Base-by-base conservation (phyloP, 2,329 filamentous ascomycete genomes). In the Corniculantispora saksenae region DNA sequence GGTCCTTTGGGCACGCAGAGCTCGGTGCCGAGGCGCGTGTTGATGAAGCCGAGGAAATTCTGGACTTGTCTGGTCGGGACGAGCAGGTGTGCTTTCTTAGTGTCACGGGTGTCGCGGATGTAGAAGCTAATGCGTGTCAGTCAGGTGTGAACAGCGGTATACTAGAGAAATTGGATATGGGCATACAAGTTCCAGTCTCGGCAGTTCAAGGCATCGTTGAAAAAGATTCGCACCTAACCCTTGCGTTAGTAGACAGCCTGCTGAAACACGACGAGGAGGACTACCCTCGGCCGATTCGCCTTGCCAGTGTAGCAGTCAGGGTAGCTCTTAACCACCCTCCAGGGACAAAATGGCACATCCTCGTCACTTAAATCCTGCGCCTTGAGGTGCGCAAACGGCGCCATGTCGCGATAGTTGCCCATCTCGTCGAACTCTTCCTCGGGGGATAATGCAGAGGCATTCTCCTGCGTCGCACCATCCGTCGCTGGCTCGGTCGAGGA, bases 171-270 rank as follows among this genome's bases (percentile, higher is more conserved):
- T 19, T 17, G n/a, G 0, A 43, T 17, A 9, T 3, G 13, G n/a
- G 47, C 12, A 43, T 81, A 95, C 91, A 97, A 79, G 67, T 94
- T 88, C 93, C 93, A 97, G 13, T 80, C 72, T 66, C 86, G 83
- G 2, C 80, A 77, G 70, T 84, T 86, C 68, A 91, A 81, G 58
- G 92, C 83, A 3, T 74, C 72, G 40, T 85, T 80, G 70, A 92
- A 92, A 74, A 85, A 83, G 0, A 79, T 77, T 25, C 69, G 70
- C 5, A 76, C 78, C 82, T 83, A 25, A n/a, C 9, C 47, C 3
- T 32, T 57, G 19, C n/a, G 40, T 65, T 71, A 51, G 69, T 51
- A 65, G 38, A 56, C 23, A 55, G 47, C 6, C 23, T 15, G 17
- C 8, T 7, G 19, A 15, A 12, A 35, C n/a, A 12, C 23, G 59